Base-by-base conservation (phyloP, 2,329 filamentous ascomycete species). In the Dactylonectria macrodidyma region DNA sequence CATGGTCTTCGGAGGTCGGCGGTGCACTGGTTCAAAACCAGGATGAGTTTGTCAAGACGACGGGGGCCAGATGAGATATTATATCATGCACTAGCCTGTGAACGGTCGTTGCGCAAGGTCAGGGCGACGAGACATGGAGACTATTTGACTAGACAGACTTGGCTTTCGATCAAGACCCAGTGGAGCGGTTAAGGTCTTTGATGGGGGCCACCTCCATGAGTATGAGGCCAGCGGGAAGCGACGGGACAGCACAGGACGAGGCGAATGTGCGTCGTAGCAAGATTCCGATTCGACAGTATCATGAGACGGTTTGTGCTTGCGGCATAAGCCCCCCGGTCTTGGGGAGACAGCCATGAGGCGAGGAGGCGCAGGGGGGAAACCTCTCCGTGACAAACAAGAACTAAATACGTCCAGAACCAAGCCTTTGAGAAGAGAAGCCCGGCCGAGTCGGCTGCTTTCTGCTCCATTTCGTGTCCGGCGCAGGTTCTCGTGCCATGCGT, bases 271-370 rank as follows among this genome's bases (percentile, higher is more conserved):
- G 61, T 59, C 55, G 44, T 59, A 63, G 57, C 46, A 26, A 56
- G 52, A 30, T 12, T 65, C 30, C 74, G 73, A 75, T 75, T 75
- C 71, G 73, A 71, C 59, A 41, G 30, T 34, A 4, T 2, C 16
- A 30, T 16, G 16, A 46, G 46, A 44, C 54, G 46, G 26, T 30
- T 7, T 7, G 26, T 30, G 12, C 5, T 50, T 30, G 26, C 62
- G 24, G 44, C 33, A 12, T 14, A 16, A 24, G n/a, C 59, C 69
- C 66, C 66, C 71, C 56, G 57, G 66, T 59, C 59, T 41, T 50
- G 26, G 5, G 22, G 26, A 46, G 47, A 55, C 34, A 11, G 54
- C 34, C 48, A 50, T 59, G 30, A 12, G 24, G n/a, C 24, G 50
- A 55, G 48, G 57, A 55, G 47, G 52, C 46, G 58, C 46, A 62